Evolutionary conservation across 345 rosid genomes (phyloP).

Genomic region (Citrus sinensis): DVS_A1.0 CM039161.1:13275501-13276000

Average conservation of each 20-base stretch:
- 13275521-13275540: background rate
- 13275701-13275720: background rate
- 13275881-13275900: constrained; percentile 34
- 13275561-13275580: background rate
- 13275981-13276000: constrained; percentile 72
- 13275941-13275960: constrained; percentile 78
- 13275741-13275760: background rate
- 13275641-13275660: background rate
- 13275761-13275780: constrained; percentile 5
- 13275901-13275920: constrained; percentile 70
- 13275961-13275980: constrained; percentile 70
- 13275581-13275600: background rate
- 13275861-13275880: background rate
- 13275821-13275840: background rate
- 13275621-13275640: no score
- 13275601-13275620: no score
- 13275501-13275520: background rate
- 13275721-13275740: background rate
- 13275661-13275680: background rate
- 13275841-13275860: background rate
- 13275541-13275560: background rate
- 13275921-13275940: constrained; percentile 76
- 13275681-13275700: background rate
- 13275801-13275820: background rate
- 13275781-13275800: background rate